Evolutionary conservation across 176 grass and related monocot genomes (phyloP), one percentile per base, ranked within the genome.

Genomic region (Carex scoparia): DNA sequence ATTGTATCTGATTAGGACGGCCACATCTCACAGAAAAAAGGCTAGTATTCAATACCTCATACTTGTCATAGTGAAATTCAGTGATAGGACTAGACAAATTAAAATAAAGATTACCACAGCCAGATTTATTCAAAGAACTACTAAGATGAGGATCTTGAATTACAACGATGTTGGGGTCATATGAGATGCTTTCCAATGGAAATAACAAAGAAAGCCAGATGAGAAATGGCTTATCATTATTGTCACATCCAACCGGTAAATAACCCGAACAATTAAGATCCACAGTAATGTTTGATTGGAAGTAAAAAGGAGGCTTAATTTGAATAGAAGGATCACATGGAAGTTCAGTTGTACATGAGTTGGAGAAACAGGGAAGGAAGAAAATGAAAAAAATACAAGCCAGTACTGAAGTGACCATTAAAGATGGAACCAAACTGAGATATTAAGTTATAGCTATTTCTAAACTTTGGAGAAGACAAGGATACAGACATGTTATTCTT

Each of bases 271-370:
- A 83, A 8, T 14, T 18, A 46, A 2, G 38, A 1, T 54, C 12
- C 5, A 1, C 2, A 1, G 23, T 10, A 54, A 3, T 54, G 9
- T 51, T 5, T 46, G 35, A 58, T 65, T 65, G 59, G 33, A 65
- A 9, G 59, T 65, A 64, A 37, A 81, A 81, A 49, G 79, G 79
- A 62, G 59, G 33, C 37, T 0, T 44, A 27, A 81, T 81, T 65
- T 44, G 15, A 49, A 81, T 81, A 11, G 59, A 81, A 30, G 16
- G 53, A 23, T 81, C 62, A 32, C 79, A 81, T 42, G 79, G 79
- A 65, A 81, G 33, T 62, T 10, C 18, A 80, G 48, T 4, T 15
- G 15, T 37, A 15, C 56, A 80, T n/a, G 78, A 16, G 53, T 16
- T 38, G 6, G 78, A 61, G 78, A 80, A 80, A 9, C 55, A 62